Evolutionary conservation across 257 asterid species (phyloP).

Genomic region (Solanum neorickii): DNA sequence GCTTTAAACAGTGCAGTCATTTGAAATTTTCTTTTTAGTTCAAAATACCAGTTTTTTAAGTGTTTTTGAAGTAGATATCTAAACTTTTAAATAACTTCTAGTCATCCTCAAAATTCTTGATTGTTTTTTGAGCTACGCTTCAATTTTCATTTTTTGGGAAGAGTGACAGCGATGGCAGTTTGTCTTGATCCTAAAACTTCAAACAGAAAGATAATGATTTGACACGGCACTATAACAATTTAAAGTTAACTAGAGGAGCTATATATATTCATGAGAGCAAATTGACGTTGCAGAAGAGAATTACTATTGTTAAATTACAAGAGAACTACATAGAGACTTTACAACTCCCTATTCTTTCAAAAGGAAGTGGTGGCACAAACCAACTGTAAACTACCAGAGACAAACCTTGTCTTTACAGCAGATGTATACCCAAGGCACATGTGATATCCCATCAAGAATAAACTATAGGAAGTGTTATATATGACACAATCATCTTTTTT

Average conservation of each 20-base stretch:
- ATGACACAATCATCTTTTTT: not conserved
- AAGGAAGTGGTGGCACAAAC: not conserved
- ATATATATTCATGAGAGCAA: not conserved
- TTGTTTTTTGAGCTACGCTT: not conserved
- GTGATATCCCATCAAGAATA: not conserved
- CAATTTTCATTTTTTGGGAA: not conserved
- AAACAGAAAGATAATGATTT: not conserved
- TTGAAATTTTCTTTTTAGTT: not conserved
- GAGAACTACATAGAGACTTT: not conserved
- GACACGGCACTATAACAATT: not conserved
- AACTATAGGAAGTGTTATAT: not conserved
- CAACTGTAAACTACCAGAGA: not conserved
- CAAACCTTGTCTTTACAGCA: not conserved
- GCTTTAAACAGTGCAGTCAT: not conserved
- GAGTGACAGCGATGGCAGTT: not conserved
- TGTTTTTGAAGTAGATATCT: not conserved
- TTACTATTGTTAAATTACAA: not conserved
- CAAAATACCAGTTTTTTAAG: not conserved
- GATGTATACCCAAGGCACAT: not conserved
- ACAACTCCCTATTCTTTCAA: not conserved
- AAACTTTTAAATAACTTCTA: not conserved
- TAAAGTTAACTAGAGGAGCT: not conserved
- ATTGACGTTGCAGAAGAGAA: not conserved
- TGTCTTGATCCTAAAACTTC: not conserved
- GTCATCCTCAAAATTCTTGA: not conserved